Evolutionary conservation across 257 asterid genomes (phyloP), one percentile per base, ranked within the genome.

Genomic region (Anisodus tanguticus): DNA sequence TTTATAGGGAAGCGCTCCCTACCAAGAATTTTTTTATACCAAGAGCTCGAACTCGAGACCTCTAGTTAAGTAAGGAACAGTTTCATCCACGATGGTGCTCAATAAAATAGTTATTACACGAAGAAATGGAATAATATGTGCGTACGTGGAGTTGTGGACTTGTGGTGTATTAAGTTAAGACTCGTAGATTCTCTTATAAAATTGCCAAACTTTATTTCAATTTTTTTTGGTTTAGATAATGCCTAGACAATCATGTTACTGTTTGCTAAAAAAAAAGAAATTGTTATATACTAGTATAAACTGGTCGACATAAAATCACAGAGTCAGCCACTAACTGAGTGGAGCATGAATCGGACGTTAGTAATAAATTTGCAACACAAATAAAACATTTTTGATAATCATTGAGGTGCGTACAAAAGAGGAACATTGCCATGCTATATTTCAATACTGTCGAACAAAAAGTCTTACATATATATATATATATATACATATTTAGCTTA

Each of bases 291-390:
- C 26, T 22, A 22, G 26, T 22, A 22, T 31, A 31, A 31, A 31
- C 0, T 76, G 45, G 11, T 74, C 12, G 57, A 31, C 19, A 37
- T 51, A 55, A 54, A 19, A 58, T 62, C 58, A 67, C 59, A 74
- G 45, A 54, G 59, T 69, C 69, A 67, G 68, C 81, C 84, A 79
- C 83, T 85, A 82, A 72, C 43, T 66, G 22, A 66, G 90, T 89
- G 90, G 92, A 87, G 85, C 89, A 89, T 63, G 94, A 92, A 86
- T 91, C 92, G 86, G 87, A 86, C 71, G 77, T 81, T 85, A 86
- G 86, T 89, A 62, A 47, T 74, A 19, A 79, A 77, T 67, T 60
- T 58, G 59, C 43, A 35, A 67, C 71, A 12, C 80, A 54, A 39
- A 51, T 67, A 60, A 60, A 43, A 11, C 35, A 43, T 13, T 81